Base-by-base conservation (phyloP, 441 rosid species). In the Arabidopsis lyrata region DNA sequence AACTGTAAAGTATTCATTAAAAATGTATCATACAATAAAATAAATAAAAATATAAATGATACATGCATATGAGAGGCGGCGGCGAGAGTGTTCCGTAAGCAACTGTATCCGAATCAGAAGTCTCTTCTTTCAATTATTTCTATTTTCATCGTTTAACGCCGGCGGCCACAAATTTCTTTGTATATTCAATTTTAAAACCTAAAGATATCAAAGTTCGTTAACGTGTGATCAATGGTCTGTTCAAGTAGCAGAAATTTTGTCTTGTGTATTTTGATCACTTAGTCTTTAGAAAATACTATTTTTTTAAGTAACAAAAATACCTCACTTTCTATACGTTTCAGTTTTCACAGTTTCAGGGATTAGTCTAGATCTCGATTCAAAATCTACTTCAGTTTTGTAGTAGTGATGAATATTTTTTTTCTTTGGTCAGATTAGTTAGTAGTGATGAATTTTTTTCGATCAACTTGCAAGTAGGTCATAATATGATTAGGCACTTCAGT, bases 81-180 rank as follows among this genome's bases (percentile, higher is more conserved):
- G 79, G 75, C 75, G 71, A 15, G 44, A 55, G 75, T 63, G 79
- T 69, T 69, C 54, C 61, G 3, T 69, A 69, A 68, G 75, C 54
- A 76, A 55, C 65, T 47, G 63, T 68, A 75, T 62, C 70, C 18
- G 85, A 89, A 39, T 83, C 86, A 52, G 0, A 83, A 41, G 31
- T 60, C 34, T 49, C 18, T 66, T 65, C 38, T 29, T 29, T 52
- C 16, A 3, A 49, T 36, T 45, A 63, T 20, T 22, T 8, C 20
- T 38, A 1, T 13, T 39, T 57, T n/a, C 34, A 38, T 71, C 44
- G 54, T 73, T 64, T n/a, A 38, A 34, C 15, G 45, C 50, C 18
- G 71, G 49, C 70, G 34, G 71, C 71, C 14, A 6, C 36, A 63
- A 3, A 14, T 20, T 39, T 10, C 5, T 31, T n/a, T 16, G 13